A percentile compares a stretch with the other conserved stretches of the same genome.
These are phyloP conservation scores for Coleophoma eucalyptorum DNA, from an alignment of 2,329 filamentous ascomycete genomes.

Conservation along the genomic window DNA sequence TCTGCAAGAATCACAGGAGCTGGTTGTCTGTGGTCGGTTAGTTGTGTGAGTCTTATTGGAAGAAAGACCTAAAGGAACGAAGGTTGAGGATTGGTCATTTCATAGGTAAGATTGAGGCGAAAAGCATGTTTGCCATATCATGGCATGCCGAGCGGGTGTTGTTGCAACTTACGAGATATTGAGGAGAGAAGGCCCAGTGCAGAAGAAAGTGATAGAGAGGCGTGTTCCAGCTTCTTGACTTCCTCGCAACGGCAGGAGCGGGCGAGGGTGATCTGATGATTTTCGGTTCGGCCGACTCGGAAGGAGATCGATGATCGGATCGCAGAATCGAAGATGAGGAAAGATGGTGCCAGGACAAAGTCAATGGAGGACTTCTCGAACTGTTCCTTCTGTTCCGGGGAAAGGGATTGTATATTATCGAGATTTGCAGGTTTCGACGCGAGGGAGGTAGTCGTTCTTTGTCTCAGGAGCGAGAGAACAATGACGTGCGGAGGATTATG, in stretches of 20 bases:
- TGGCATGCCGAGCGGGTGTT: not conserved
- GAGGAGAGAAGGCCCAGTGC: not conserved
- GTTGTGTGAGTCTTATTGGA: slow-evolving; percentile 8
- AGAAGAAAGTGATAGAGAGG: slow-evolving; percentile 13
- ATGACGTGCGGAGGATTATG: not conserved
- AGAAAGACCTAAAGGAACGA: slow-evolving; percentile 5
- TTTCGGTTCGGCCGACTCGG: not conserved
- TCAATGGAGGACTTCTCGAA: slow-evolving; percentile 20
- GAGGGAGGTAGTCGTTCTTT: not conserved
- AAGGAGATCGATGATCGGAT: not conserved
- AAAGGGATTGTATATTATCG: not conserved
- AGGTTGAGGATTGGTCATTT: not conserved
- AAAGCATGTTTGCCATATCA: slow-evolving; percentile 1
- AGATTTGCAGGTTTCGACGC: not conserved
- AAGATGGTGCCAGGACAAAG: slow-evolving; percentile 22
- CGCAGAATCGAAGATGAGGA: slow-evolving; percentile 5
- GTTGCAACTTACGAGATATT: slow-evolving; percentile 18
- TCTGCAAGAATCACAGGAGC: slow-evolving; percentile 12
- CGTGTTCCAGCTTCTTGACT: slow-evolving; percentile 26
- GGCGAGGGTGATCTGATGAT: not conserved
- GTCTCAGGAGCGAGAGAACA: not conserved
- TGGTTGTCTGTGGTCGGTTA: slow-evolving; percentile 1
- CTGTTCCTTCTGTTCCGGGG: slow-evolving; percentile 20
- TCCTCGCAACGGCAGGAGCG: slow-evolving; percentile 9
- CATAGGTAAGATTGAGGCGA: not conserved